phyloP scores from a whole-genome alignment of 257 asterid species.

The Ajuga chamaepitys region DNA sequence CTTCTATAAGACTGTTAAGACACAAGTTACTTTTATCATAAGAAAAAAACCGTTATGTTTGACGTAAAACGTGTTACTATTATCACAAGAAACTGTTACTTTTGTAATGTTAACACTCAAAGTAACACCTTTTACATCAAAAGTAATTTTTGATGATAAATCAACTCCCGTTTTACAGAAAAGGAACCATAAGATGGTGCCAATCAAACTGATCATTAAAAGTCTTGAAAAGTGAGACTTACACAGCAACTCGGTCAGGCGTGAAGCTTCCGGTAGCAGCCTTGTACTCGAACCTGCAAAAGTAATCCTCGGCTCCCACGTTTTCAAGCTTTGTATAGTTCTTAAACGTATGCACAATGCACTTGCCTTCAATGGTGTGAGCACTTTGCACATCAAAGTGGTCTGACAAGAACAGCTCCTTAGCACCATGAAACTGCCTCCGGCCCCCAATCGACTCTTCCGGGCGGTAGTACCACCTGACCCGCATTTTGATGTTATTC shows the following conservation, averaged over 20 bases:
- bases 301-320: slow-evolving; percentile 81
- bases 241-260: slow-evolving; percentile 95
- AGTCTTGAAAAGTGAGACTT: slow-evolving; percentile 24
- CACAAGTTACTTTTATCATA: no score
- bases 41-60: no score
- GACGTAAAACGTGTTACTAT: no score
- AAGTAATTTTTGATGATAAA: no score
- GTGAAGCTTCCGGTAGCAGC: slow-evolving; percentile 88
- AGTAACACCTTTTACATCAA: no score
- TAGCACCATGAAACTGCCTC: slow-evolving; percentile 86
- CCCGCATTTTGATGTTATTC: slow-evolving; percentile 63
- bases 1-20: no score
- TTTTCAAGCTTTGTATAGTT: slow-evolving; percentile 79
- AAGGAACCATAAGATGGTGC: no score
- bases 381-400: slow-evolving; percentile 85
- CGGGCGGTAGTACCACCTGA: slow-evolving; percentile 78
- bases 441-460: slow-evolving; percentile 89
- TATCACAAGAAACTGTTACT: no score
- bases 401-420: slow-evolving; percentile 83
- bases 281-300: slow-evolving; percentile 78
- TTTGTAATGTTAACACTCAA: no score
- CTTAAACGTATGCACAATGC: slow-evolving; percentile 72
- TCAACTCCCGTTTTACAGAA: no score
- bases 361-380: slow-evolving; percentile 84
- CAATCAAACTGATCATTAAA: slow-evolving; percentile 1